Evolutionary conservation across 164 flowering plant species (phyloP).

Genomic region (Santalum album): DNA sequence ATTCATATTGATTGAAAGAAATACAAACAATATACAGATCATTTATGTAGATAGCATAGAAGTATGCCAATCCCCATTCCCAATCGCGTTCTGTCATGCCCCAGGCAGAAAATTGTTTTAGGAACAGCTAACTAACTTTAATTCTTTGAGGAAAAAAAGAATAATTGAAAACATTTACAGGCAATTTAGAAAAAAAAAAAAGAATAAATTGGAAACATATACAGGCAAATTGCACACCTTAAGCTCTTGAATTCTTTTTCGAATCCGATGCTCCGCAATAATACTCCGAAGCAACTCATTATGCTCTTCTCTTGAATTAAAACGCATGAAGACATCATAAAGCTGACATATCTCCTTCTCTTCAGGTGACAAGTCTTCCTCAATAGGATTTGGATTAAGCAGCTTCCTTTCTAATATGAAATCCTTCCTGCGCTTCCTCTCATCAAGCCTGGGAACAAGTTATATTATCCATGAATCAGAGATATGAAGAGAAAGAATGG

Average conservation of each 20-base stretch:
- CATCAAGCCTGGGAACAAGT: slow-evolving; percentile 31
- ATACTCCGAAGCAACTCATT: slow-evolving; percentile 25
- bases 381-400: slow-evolving; percentile 24
- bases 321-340: slow-evolving; percentile 33
- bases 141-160: too few relatives aligned
- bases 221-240: slow-evolving; percentile 15
- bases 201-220: too few relatives aligned
- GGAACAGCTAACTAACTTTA: too few relatives aligned
- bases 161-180: too few relatives aligned
- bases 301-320: slow-evolving; percentile 36
- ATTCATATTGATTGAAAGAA: too few relatives aligned
- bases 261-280: slow-evolving; percentile 22
- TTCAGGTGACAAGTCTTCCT: slow-evolving; percentile 28
- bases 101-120: too few relatives aligned
- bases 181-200: too few relatives aligned
- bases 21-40: too few relatives aligned
- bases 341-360: slow-evolving; percentile 26
- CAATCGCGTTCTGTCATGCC: too few relatives aligned
- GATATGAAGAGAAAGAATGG: too few relatives aligned
- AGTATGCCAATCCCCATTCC: too few relatives aligned
- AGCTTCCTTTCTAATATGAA: slow-evolving; percentile 37
- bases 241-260: slow-evolving; percentile 29
- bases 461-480: neutral
- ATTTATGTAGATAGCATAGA: too few relatives aligned
- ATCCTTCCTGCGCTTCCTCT: slow-evolving; percentile 39